Evolutionary conservation across 2,329 filamentous ascomycete species (phyloP).

Genomic region (Aspergillus versicolor): DNA sequence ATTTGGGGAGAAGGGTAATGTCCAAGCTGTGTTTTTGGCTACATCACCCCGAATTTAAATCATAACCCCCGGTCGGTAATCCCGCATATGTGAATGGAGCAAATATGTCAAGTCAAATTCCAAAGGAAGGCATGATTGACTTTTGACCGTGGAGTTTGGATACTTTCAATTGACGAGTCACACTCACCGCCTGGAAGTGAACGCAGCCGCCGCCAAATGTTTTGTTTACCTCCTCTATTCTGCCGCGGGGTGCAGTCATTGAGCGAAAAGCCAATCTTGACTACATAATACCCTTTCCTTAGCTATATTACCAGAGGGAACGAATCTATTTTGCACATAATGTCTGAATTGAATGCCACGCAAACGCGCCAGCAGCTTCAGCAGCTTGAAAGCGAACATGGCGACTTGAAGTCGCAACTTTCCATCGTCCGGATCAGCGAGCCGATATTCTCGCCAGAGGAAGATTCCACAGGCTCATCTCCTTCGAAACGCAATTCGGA

Average conservation of each 20-base stretch:
- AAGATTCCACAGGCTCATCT: slow-evolving; percentile 25
- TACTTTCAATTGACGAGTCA: background rate
- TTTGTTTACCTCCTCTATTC: slow-evolving; percentile 4
- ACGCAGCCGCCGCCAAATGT: background rate
- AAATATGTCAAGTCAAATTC: background rate
- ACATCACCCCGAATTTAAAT: slow-evolving; percentile 1
- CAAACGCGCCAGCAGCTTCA: slow-evolving; percentile 49
- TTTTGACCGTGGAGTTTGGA: background rate
- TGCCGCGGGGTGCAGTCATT: background rate
- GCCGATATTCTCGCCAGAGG: slow-evolving; percentile 58
- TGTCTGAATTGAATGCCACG: slow-evolving; percentile 7
- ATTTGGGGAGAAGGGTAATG: background rate
- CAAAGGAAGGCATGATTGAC: background rate
- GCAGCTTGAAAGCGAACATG: slow-evolving; percentile 35
- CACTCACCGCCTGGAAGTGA: background rate
- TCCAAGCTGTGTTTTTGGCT: background rate
- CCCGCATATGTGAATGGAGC: background rate
- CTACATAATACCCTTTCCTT: background rate
- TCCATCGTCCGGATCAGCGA: slow-evolving; percentile 76
- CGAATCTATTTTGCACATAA: background rate
- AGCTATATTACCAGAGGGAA: background rate
- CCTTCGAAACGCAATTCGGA: slow-evolving; percentile 65
- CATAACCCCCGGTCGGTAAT: background rate
- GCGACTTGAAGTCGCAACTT: slow-evolving; percentile 53
- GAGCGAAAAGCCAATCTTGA: background rate